Base-by-base conservation (phyloP, 169 alveolate genomes). In the Eimeria sp. region DNA sequence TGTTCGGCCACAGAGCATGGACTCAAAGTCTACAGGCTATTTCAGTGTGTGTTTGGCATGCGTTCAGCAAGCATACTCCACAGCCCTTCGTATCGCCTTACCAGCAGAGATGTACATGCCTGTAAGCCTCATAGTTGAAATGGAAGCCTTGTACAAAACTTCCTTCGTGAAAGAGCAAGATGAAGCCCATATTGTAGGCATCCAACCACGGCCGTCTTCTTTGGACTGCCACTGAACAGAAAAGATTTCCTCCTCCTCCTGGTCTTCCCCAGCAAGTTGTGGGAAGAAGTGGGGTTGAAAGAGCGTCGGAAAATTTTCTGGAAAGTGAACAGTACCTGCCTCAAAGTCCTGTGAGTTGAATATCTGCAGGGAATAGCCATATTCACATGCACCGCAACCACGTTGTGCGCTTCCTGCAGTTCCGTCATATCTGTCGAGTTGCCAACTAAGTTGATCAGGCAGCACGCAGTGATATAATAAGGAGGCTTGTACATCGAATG, bases 261-360 rank as follows among this genome's bases (percentile, higher is more conserved):
- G n/a, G 34, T 61, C 78, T 16, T 58, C 80, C 40, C 61, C 67
- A 30, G 92, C 78, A 25, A 57, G 34, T 61, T 84, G 92, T 18
- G 92, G 92, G 49, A 84, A 84, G 13, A 84, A 57, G 57, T 84
- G 92, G 61, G 92, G 92, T 11, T 13, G 40, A 40, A 84, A 84
- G 49, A 84, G 58, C 5, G 92, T 3, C 45, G 92, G 92, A 76
- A 84, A 34, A 45, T 84, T 84, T 4, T 10, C 51, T 16, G 92
- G 92, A 40, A 84, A 84, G 9, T 14, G 54, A 27, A 84, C 27
- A 20, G 20, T 54, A 11, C 30, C 78, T 61, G 27, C 0, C 10
- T 84, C 92, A 80, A 84, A 76, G 5, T 84, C 80, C 40, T 25
- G 34, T n/a, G 92, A 57, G 67, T 57, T 20, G 11, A 84, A 58